Conservation (phyloP, 108 stramenopile species). For the Stephanodiscus triporus region DNA sequence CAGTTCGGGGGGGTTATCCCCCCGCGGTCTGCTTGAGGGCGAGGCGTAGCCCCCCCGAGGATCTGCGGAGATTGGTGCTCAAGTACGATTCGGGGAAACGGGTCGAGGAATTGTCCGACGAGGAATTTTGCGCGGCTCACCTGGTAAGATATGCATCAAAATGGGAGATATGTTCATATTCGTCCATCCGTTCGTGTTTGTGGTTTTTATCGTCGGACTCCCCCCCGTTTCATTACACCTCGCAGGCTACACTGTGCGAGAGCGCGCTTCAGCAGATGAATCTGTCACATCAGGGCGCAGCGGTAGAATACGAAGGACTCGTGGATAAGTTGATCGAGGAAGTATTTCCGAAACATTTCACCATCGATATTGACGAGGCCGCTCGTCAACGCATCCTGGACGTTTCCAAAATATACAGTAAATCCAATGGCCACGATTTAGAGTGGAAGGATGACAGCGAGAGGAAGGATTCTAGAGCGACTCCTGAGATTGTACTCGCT, state of each 20-base stretch:
- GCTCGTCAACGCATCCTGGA: constrained; percentile 58
- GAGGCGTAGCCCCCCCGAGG: constrained; percentile 27
- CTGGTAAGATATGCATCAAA: constrained; percentile 30
- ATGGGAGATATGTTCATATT: constrained; percentile 17
- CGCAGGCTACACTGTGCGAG: constrained; percentile 51
- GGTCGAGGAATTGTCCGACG: constrained; percentile 40
- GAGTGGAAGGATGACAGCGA: constrained; percentile 67
- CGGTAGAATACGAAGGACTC: constrained; percentile 74
- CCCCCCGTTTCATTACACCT: no score
- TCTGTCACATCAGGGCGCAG: constrained; percentile 35
- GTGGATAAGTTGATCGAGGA: constrained; percentile 61
- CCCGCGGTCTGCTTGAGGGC: constrained; percentile 42
- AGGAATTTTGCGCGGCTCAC: constrained; percentile 86
- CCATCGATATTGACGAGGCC: constrained; percentile 31
- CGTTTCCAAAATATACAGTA: constrained; percentile 65
- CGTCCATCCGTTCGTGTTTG: not conserved
- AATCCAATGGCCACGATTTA: constrained; percentile 46
- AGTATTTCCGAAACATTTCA: constrained; percentile 73
- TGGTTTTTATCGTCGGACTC: constrained; percentile 9
- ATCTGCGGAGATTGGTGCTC: constrained; percentile 45
- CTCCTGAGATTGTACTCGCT: constrained; percentile 54
- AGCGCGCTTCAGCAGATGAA: constrained; percentile 52
- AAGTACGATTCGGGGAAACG: constrained; percentile 24
- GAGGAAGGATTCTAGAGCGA: constrained; percentile 59
- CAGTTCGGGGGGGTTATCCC: constrained; percentile 3